phyloP scores from a whole-genome alignment of 2,329 filamentous ascomycete species.

The Aspergillus felis region DNA sequence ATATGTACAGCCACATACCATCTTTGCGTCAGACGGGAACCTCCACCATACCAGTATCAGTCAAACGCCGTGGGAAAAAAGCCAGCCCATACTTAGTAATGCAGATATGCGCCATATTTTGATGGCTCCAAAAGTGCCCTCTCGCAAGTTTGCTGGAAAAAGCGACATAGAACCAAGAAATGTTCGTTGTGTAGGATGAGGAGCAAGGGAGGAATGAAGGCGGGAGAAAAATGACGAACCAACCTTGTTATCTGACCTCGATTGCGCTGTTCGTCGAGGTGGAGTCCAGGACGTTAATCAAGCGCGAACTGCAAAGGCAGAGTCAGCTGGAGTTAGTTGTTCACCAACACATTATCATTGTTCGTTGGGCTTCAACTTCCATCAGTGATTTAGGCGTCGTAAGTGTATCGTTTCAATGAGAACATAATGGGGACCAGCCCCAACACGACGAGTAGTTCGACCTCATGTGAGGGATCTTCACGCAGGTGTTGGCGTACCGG shows the following conservation, averaged over 20 bases:
- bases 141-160: constrained; percentile 5
- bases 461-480: constrained; percentile 16
- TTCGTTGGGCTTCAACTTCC: background rate
- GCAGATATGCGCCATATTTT: constrained; percentile 6
- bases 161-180: background rate
- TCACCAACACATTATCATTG: constrained; percentile 12
- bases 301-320: constrained; percentile 17
- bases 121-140: constrained; percentile 4
- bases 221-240: constrained; percentile 27
- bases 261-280: constrained; percentile 13
- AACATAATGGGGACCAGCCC: constrained; percentile 28
- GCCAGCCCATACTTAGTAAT: background rate
- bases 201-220: constrained; percentile 11
- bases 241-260: constrained; percentile 32
- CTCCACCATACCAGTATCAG: constrained; percentile 5
- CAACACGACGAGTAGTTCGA: constrained; percentile 16
- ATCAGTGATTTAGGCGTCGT: background rate
- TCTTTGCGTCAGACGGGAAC: constrained; percentile 4
- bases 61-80: background rate
- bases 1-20: constrained; percentile 21
- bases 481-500: constrained; percentile 29
- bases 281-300: background rate
- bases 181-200: background rate
- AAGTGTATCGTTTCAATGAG: constrained; percentile 1
- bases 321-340: constrained; percentile 19